Evolutionary conservation across 345 rosid species (phyloP).

Genomic region (Salix koriyanagi): DNA sequence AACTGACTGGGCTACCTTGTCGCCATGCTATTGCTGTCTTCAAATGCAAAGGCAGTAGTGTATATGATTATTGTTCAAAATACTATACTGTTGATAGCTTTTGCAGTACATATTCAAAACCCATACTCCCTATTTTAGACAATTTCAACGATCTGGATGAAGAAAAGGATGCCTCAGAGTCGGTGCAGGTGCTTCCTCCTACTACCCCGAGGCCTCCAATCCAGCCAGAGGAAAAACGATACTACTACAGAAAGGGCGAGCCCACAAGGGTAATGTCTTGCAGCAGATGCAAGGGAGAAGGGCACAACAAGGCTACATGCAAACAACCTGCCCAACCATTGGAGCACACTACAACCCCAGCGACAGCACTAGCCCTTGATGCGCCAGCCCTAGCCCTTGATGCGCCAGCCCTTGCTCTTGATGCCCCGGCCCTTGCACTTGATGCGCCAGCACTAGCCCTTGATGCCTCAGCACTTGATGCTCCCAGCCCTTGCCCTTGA

Average conservation of each 20-base stretch:
- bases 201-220: slow-evolving; percentile 34
- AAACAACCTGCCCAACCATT: slow-evolving; percentile 34
- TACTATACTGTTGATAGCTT: slow-evolving; percentile 57
- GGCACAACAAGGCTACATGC: slow-evolving; percentile 81
- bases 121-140: slow-evolving; percentile 40
- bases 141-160: slow-evolving; percentile 14
- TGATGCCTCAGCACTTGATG: not conserved
- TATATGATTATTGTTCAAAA: slow-evolving; percentile 62
- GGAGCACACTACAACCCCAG: not conserved
- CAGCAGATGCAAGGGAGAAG: slow-evolving; percentile 71
- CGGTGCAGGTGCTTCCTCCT: slow-evolving; percentile 58
- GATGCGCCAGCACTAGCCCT: no score
- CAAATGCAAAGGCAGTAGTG: slow-evolving; percentile 40
- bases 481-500: not conserved
- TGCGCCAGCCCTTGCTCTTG: not conserved
- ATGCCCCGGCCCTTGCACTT: no score
- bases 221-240: slow-evolving; percentile 43
- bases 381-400: not conserved
- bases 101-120: slow-evolving; percentile 46
- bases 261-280: slow-evolving; percentile 54
- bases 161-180: slow-evolving; percentile 31
- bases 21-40: slow-evolving; percentile 78
- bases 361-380: not conserved
- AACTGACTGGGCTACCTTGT: slow-evolving; percentile 67
- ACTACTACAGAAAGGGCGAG: slow-evolving; percentile 39